Conservation (phyloP, 2,329 filamentous ascomycete genomes). For the Cercospora berteroae region DNA sequence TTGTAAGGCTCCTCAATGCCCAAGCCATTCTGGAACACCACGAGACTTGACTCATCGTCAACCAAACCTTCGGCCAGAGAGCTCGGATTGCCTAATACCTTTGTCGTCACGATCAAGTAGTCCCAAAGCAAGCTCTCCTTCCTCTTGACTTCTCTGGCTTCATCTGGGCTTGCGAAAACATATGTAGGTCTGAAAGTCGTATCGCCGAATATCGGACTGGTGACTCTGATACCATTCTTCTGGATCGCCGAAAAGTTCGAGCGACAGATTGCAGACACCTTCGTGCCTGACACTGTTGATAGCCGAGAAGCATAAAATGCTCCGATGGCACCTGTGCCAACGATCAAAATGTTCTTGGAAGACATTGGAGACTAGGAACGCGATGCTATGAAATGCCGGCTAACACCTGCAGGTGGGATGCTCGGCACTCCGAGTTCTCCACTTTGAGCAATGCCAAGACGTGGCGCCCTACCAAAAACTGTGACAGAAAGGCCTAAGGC, state of each 20-base stretch:
- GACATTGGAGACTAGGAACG: constrained; percentile 5
- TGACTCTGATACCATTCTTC: constrained; percentile 59
- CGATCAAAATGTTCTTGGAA: constrained; percentile 59
- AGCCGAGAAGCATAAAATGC: constrained; percentile 70
- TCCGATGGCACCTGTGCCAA: constrained; percentile 68
- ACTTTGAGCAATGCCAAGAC: not conserved
- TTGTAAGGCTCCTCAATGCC: constrained; percentile 67
- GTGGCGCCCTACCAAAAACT: not conserved
- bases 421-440: not conserved
- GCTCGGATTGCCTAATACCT: constrained; percentile 63
- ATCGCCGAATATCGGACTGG: constrained; percentile 64
- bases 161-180: constrained; percentile 59
- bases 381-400: not conserved
- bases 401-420: not conserved
- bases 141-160: constrained; percentile 48
- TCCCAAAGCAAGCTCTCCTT: constrained; percentile 49
- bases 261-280: constrained; percentile 68
- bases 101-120: constrained; percentile 68
- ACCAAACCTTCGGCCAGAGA: constrained; percentile 61
- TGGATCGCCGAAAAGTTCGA: constrained; percentile 68
- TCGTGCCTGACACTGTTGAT: constrained; percentile 51
- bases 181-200: constrained; percentile 62
- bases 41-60: constrained; percentile 54
- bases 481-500: not conserved
- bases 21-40: constrained; percentile 70